Evolutionary conservation across 257 asterid species (phyloP).

Genomic region (Ilex asprella): DNA sequence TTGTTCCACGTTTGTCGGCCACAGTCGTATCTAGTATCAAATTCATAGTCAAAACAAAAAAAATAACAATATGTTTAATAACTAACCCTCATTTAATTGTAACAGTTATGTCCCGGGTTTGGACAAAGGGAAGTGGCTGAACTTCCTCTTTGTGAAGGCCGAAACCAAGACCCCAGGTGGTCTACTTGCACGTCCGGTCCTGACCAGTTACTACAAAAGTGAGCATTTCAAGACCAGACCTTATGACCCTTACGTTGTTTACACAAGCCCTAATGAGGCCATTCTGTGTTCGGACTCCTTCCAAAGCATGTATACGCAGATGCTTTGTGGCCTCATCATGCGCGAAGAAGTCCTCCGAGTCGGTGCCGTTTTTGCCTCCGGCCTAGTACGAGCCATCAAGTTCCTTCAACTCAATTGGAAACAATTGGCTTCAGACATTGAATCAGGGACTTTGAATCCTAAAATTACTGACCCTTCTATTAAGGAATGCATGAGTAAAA

Average conservation of each 20-base stretch:
- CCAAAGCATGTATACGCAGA: conserved; percentile 83
- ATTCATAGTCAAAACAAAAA: too few relatives aligned
- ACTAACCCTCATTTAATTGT: neutral
- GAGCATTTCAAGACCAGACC: conserved; percentile 69
- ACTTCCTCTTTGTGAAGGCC: conserved; percentile 64
- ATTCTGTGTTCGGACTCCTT: conserved; percentile 62
- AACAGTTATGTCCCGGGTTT: conserved; percentile 61
- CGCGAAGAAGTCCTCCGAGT: conserved; percentile 61
- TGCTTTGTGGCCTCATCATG: conserved; percentile 78
- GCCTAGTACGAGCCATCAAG: conserved; percentile 65
- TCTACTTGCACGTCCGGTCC: conserved; percentile 69
- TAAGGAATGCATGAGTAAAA: conserved; percentile 20
- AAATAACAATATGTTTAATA: neutral
- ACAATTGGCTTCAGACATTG: conserved; percentile 49
- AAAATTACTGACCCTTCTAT: conserved; percentile 34
- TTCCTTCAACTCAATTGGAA: conserved; percentile 68
- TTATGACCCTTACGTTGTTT: conserved; percentile 48
- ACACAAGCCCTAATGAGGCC: conserved; percentile 80
- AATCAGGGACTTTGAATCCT: conserved; percentile 47
- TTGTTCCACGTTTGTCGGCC: too few relatives aligned
- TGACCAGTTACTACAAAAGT: conserved; percentile 79
- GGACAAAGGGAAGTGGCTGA: conserved; percentile 71
- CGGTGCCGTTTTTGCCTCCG: conserved; percentile 88
- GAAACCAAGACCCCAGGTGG: conserved; percentile 75
- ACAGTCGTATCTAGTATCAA: too few relatives aligned